phyloP scores from a whole-genome alignment of 768 basidiomycete species.

The Tylopilus plumbeoviolaceoides region DNA sequence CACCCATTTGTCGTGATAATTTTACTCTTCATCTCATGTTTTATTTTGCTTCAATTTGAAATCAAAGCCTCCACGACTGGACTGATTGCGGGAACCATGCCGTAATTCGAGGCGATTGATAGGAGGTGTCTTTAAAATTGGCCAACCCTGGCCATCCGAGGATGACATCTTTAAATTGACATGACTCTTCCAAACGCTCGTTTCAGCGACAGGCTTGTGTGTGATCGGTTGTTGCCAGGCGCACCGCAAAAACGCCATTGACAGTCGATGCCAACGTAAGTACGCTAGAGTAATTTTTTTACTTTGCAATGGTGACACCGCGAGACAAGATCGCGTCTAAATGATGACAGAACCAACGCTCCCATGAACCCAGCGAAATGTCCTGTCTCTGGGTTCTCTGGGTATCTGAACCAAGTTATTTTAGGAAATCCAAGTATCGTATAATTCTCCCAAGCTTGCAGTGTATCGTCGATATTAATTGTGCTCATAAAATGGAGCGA shows the following conservation, averaged over 20 bases:
- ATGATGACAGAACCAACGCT: too few species aligned
- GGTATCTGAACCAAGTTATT: background rate
- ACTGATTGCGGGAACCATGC: background rate
- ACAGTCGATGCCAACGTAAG: background rate
- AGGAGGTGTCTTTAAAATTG: slow-evolving; percentile 10
- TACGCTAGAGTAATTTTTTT: too few species aligned
- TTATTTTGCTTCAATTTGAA: slow-evolving; percentile 1
- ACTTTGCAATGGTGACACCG: too few species aligned
- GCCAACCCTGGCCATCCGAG: background rate
- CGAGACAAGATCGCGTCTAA: too few species aligned
- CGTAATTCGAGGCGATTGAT: slow-evolving; percentile 16
- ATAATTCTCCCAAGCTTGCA: background rate
- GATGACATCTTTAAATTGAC: background rate
- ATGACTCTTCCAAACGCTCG: background rate
- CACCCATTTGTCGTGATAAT: slow-evolving; percentile 7
- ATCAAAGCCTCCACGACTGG: background rate
- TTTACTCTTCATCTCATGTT: slow-evolving; percentile 3
- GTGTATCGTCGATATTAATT: background rate
- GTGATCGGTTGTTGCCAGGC: background rate
- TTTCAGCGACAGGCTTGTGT: background rate
- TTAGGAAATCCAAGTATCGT: background rate
- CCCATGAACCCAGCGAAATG: too few species aligned
- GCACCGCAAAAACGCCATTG: background rate
- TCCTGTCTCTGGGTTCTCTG: too few species aligned
- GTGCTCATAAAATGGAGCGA: background rate